Conservation (phyloP, 129 eudicot genomes). For the Pittosporum tobira region DNA sequence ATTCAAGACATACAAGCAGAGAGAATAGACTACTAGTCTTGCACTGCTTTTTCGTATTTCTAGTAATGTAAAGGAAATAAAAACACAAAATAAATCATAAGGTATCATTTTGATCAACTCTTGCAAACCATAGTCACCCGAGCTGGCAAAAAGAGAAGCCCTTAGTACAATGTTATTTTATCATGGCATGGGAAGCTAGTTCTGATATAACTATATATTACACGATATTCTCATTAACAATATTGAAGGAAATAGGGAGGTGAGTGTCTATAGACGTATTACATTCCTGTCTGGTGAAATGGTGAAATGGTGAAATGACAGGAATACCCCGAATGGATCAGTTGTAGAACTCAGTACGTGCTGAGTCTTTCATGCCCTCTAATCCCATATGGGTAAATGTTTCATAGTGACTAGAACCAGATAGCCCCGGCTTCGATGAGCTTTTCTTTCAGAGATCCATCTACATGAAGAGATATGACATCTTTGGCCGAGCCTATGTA, state of each 20-base stretch:
- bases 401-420: conserved; percentile 40
- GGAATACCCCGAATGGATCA: too few relatives aligned
- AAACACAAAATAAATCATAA: neutral
- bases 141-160: conserved; percentile 37
- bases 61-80: too few relatives aligned
- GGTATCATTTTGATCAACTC: conserved; percentile 5
- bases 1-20: too few relatives aligned
- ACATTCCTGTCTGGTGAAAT: too few relatives aligned
- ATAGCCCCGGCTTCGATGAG: conserved; percentile 71
- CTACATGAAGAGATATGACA: conserved; percentile 66
- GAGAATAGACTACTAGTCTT: too few relatives aligned
- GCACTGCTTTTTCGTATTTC: too few relatives aligned
- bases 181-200: conserved; percentile 21
- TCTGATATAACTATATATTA: neutral
- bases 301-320: too few relatives aligned
- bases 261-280: too few relatives aligned
- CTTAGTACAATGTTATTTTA: conserved; percentile 34
- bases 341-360: too few relatives aligned
- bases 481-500: conserved; percentile 67
- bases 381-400: too few relatives aligned
- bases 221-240: neutral
- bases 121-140: conserved; percentile 10
- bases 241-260: too few relatives aligned
- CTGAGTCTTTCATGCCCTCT: too few relatives aligned
- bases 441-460: conserved; percentile 61